These are phyloP conservation scores for Citrullus amarus DNA, from an alignment of 306 rosid species.

Conservation along the genomic window DNA sequence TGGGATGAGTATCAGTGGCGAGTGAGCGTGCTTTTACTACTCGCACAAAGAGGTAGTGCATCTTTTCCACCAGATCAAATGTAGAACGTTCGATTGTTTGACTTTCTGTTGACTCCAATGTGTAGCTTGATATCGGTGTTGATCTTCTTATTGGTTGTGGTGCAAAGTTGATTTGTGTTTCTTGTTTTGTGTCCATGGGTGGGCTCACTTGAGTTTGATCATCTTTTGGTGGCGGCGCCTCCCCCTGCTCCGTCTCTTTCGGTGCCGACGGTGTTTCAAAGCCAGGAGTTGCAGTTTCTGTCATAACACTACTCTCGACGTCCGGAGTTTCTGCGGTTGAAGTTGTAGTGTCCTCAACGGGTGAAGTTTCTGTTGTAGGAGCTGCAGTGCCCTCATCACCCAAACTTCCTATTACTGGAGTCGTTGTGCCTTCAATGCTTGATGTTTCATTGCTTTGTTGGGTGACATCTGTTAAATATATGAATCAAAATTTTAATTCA, in stretches of 20 bases:
- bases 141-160: conserved; percentile 38
- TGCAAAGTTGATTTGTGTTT: conserved; percentile 26
- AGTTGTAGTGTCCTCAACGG: neutral
- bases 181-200: conserved; percentile 9
- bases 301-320: neutral
- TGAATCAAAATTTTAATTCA: neutral
- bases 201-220: conserved; percentile 1
- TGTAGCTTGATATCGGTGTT: conserved; percentile 14
- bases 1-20: conserved; percentile 38
- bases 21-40: conserved; percentile 62
- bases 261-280: neutral
- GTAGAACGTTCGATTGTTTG: conserved; percentile 39
- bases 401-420: neutral
- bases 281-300: neutral
- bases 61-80: conserved; percentile 85
- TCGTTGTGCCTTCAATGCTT: neutral
- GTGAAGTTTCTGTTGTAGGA: neutral
- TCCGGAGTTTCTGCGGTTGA: neutral
- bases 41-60: conserved; percentile 73
- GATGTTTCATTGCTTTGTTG: neutral
- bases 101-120: conserved; percentile 28
- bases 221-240: neutral
- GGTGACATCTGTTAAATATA: neutral
- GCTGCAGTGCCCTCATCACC: neutral
- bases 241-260: neutral